Evolutionary conservation across 2,329 filamentous ascomycete genomes (phyloP), one percentile per base, ranked within the genome.

Genomic region (Juglanconis sp.): DNA sequence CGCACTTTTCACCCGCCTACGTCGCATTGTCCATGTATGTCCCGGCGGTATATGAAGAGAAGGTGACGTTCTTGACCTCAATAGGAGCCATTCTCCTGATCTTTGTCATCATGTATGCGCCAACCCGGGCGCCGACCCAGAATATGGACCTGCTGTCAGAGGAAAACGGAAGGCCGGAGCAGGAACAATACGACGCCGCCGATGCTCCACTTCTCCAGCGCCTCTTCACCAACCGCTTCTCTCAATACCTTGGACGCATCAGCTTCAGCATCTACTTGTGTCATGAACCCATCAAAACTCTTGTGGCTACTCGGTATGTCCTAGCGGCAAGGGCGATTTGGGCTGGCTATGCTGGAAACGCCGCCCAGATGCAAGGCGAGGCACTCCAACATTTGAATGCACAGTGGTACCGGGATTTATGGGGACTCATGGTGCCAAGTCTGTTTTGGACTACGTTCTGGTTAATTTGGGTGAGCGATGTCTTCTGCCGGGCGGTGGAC

Each of bases 261-360:
- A 66, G 65, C 10, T 69, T 65, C 58, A 61, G 65, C 11, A 53
- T 68, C 52, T 68, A 67, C 54, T 61, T 68, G 15, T 57, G 66
- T 24, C 66, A 68, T 53, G 63, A 59, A 7, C 40, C 56, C 8
- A 48, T 66, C 15, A 63, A 55, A 51, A 30, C 42, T 13, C 54
- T 53, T 30, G 51, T 65, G 2, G 40, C 47, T 2, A 53, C 51
- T 35, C 30, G 49, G 6, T 53, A 53, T 35, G 17, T 53, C 3
- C 5, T 11, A n/a, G 15, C 13, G 10, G 46, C 38, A 4, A 10
- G 3, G 10, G 6, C 1, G 7, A 10, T 42, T 42, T 11, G 11
- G 4, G 38, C 1, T 7, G 10, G 10, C 10, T 42, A 42, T 11
- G 4, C 5, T 15, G 38, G 4, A 42, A 42, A 5, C 4, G 38